Evolutionary conservation across 139 green algal species (phyloP).

Genomic region (Asterochloris sp.): DNA sequence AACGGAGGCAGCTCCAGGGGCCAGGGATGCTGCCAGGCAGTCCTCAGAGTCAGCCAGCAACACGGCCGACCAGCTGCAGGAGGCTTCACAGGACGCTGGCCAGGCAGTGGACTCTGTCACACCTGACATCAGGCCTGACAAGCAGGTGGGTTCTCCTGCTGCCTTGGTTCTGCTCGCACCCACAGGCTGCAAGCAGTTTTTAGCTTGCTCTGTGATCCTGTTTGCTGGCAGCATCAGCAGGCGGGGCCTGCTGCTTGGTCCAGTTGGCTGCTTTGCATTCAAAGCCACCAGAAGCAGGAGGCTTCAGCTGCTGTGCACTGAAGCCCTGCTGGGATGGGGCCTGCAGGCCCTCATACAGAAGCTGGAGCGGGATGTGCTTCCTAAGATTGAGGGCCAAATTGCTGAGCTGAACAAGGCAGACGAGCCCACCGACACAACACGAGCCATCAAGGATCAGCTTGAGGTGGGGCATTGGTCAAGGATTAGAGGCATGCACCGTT

Average conservation of each 20-base stretch:
- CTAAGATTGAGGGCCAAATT: slow-evolving; percentile 14
- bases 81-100: too few relatives aligned
- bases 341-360: not conserved
- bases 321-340: too few relatives aligned
- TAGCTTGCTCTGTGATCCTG: not conserved
- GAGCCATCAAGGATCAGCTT: slow-evolving; percentile 12
- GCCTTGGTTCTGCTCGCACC: not conserved
- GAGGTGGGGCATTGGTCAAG: not conserved
- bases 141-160: not conserved
- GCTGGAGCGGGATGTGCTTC: slow-evolving; percentile 4
- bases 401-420: slow-evolving; percentile 14
- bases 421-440: slow-evolving; percentile 6
- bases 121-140: too few relatives aligned
- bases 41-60: too few relatives aligned
- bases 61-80: too few relatives aligned
- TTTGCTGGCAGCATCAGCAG: not conserved
- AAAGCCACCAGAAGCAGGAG: not conserved
- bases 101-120: too few relatives aligned
- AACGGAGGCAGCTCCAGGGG: too few relatives aligned
- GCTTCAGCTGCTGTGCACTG: not conserved
- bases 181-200: not conserved
- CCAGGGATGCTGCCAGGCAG: too few relatives aligned
- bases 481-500: too few relatives aligned
- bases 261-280: too few relatives aligned
- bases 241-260: not conserved